Conservation (phyloP, 495 filamentous ascomycete genomes). For the Aspergillus steynii region DNA sequence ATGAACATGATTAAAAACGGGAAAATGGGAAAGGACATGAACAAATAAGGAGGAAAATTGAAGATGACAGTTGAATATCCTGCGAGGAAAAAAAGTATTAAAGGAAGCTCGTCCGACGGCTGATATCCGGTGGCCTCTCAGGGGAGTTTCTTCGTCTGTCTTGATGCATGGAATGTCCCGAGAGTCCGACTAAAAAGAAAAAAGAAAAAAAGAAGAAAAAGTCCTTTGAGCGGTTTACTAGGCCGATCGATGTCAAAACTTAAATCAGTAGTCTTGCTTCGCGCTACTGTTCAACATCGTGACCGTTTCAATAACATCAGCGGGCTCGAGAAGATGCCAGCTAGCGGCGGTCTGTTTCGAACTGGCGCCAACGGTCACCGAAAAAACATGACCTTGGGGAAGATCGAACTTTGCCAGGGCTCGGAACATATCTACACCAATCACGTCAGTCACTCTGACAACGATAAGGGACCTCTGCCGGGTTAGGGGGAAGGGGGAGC, state of each 20-base stretch:
- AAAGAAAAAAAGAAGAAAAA: neutral
- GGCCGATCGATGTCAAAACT: neutral
- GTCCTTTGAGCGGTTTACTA: neutral
- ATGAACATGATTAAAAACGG: neutral
- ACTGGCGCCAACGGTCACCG: slow-evolving; percentile 82
- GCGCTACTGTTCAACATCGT: slow-evolving; percentile 61
- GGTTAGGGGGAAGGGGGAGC: slow-evolving; percentile 15
- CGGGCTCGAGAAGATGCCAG: slow-evolving; percentile 84
- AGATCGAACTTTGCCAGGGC: slow-evolving; percentile 60
- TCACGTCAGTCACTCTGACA: slow-evolving; percentile 3
- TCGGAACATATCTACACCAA: slow-evolving; percentile 58
- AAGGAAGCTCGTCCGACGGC: too few relatives aligned
- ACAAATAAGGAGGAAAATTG: neutral
- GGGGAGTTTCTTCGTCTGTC: too few relatives aligned
- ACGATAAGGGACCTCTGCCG: neutral
- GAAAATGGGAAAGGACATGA: neutral
- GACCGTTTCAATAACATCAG: slow-evolving; percentile 80
- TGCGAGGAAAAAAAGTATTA: too few relatives aligned
- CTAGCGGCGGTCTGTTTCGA: slow-evolving; percentile 83
- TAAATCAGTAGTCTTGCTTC: slow-evolving; percentile 31
- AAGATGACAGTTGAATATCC: neutral
- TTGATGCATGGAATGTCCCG: too few relatives aligned
- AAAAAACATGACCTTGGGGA: slow-evolving; percentile 68
- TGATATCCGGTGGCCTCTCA: too few relatives aligned
- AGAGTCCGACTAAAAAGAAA: too few relatives aligned